A percentile compares a stretch with the other conserved stretches of the same genome.
phyloP scores from a whole-genome alignment of 2,329 filamentous ascomycete species.

The Uncinocarpus reesii region DNA sequence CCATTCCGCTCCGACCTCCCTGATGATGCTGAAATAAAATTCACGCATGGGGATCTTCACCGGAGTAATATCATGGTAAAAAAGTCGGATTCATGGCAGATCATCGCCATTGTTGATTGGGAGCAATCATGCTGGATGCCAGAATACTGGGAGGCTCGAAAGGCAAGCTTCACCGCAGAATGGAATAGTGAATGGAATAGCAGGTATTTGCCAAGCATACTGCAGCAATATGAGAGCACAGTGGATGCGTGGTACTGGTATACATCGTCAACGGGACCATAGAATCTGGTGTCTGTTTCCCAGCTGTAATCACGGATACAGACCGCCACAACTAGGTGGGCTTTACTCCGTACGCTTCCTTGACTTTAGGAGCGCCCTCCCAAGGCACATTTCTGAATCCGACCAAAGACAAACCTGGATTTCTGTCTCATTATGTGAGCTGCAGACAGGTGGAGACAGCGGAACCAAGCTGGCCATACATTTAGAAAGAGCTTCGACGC shows the following conservation, averaged over 20 bases:
- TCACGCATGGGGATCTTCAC: slow-evolving; percentile 30
- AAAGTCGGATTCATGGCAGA: slow-evolving; percentile 10
- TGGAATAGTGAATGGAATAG: slow-evolving; percentile 21
- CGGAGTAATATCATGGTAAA: slow-evolving; percentile 26
- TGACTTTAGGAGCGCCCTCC: too few species aligned
- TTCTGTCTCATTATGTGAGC: too few species aligned
- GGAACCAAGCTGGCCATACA: too few species aligned
- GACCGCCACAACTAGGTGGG: too few species aligned
- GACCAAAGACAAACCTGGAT: too few species aligned
- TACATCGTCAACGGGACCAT: slow-evolving; percentile 18
- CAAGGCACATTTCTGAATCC: too few species aligned
- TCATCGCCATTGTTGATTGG: slow-evolving; percentile 23
- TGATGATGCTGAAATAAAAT: slow-evolving; percentile 26
- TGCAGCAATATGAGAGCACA: slow-evolving; percentile 22
- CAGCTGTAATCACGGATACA: too few species aligned
- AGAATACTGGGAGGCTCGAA: slow-evolving; percentile 27
- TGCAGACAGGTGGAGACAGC: too few species aligned
- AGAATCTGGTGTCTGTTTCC: not conserved
- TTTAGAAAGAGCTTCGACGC: too few species aligned
- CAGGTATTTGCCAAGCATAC: slow-evolving; percentile 25
- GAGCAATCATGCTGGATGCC: slow-evolving; percentile 28
- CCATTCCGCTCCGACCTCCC: slow-evolving; percentile 25
- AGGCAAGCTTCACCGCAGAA: slow-evolving; percentile 21
- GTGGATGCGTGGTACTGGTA: slow-evolving; percentile 27
- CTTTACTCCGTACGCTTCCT: too few species aligned